Percentiles rank a stretch among this genome's conserved stretches.
phyloP scores from a whole-genome alignment of 1,284 basidiomycete genomes.

The Heterobasidion occidentale region DNA sequence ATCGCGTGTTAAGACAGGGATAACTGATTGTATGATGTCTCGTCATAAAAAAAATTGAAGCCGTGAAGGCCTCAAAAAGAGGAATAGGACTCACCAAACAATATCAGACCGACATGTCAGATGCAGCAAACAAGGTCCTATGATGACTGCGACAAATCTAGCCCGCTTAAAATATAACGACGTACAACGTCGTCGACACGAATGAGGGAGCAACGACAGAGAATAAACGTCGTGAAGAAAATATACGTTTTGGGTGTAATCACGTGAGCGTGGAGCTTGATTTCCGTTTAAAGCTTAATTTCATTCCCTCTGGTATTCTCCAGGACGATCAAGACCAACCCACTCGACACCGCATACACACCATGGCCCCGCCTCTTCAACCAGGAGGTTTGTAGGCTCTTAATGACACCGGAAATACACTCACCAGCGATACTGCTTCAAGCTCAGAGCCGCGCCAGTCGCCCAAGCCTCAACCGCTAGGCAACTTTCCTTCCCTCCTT shows the following conservation, averaged over 20 bases:
- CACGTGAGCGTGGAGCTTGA: neutral
- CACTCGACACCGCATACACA: neutral
- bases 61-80: neutral
- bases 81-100: neutral
- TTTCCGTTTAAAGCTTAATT: neutral
- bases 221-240: neutral
- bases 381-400: neutral
- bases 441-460: conserved; percentile 49
- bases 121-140: too few species aligned
- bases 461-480: conserved; percentile 59
- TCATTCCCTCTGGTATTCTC: too few species aligned
- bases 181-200: too few species aligned
- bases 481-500: conserved; percentile 44
- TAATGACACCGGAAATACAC: neutral
- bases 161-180: too few species aligned
- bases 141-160: too few species aligned
- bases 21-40: conserved; percentile 12
- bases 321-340: too few species aligned
- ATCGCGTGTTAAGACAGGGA: conserved; percentile 14
- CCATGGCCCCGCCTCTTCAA: neutral
- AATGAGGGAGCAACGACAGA: too few species aligned
- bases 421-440: conserved; percentile 2
- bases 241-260: neutral
- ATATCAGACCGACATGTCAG: neutral
- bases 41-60: conserved; percentile 5